Base-by-base conservation (phyloP, 805 yeast genomes). In the Cyberlindnera americana region DNA sequence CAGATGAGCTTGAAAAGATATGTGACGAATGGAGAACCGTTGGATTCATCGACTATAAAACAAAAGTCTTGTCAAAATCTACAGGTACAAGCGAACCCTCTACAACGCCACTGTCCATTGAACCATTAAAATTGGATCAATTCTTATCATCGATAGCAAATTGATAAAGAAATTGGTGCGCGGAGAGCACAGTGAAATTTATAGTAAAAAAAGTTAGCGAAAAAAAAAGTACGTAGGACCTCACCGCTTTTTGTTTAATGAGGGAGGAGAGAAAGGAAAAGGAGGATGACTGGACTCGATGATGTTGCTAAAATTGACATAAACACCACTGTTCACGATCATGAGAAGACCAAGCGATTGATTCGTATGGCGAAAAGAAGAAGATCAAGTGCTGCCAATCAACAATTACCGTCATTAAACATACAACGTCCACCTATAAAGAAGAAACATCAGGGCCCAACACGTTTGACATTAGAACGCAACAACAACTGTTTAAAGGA, bases 331-430 rank as follows among this genome's bases (percentile, higher is more conserved):
- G 11, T 13, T 3, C 40, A 37, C 13, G 36, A 33, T 18, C 38
- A 29, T 6, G 41, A 31, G 22, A 40, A 29, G 23, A 14, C 35
- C 6, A 6, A 29, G 15, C 22, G 25, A 17, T 33, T 29, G 4
- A 33, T 27, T 30, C 17, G 5, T 9, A 35, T 33, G 30, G 37
- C 49, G 29, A 49, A 47, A 32, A 54, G 56, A 40, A 55, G 60
- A 46, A 46, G 59, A 37, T 50, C 59, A 23, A 54, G 59, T 46
- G 52, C 53, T 6, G 30, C 38, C 15, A 22, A 8, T 32, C 49
- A 19, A 13, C 33, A 15, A 16, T 18, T 34, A n/a, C 19, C 23
- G 17, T 21, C 7, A 14, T 22, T n/a, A 18, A 15, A 10, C 15
- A 17, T 12, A 44, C 40, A 13, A 15, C 40, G 27, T n/a, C 47